Conservation (phyloP, 768 basidiomycete species). For the Leccinum olivaceopallidum region DNA sequence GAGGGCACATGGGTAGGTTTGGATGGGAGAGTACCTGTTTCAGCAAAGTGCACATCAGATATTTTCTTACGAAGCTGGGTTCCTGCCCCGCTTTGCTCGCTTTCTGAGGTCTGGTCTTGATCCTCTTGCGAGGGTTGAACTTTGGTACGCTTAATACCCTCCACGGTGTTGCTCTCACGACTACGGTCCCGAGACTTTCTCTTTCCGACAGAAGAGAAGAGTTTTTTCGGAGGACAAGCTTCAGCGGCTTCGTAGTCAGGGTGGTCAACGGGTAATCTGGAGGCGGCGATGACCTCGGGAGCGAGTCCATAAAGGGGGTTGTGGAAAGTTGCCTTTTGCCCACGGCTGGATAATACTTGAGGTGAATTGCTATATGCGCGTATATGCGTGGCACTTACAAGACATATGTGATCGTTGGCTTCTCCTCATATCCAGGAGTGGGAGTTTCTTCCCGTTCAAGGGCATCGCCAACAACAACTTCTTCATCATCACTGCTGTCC, state of each 20-base stretch:
- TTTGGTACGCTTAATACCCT: conserved; percentile 19
- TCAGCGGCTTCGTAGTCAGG: conserved; percentile 64
- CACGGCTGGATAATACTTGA: conserved; percentile 51
- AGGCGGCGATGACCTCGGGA: conserved; percentile 40
- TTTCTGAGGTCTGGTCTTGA: conserved; percentile 13
- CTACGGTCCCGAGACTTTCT: conserved; percentile 28
- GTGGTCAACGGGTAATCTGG: conserved; percentile 58
- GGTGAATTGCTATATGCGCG: not conserved
- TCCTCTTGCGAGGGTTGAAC: conserved; percentile 8
- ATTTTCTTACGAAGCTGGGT: not conserved
- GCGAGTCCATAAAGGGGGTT: conserved; percentile 63
- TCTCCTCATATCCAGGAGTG: conserved; percentile 45
- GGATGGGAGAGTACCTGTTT: conserved; percentile 7
- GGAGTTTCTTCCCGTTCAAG: conserved; percentile 40
- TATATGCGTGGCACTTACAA: conserved; percentile 51
- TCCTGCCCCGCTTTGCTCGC: conserved; percentile 13
- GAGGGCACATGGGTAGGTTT: conserved; percentile 2
- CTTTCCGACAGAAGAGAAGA: conserved; percentile 51
- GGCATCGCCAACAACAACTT: conserved; percentile 32
- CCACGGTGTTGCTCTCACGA: conserved; percentile 13
- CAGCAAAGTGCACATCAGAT: conserved; percentile 2
- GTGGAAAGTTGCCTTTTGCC: conserved; percentile 57
- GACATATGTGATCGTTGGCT: conserved; percentile 67
- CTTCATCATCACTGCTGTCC: conserved; percentile 38
- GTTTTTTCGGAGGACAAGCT: conserved; percentile 53